Evolutionary conservation across 805 yeast genomes (phyloP).

Genomic region (Yamadazyma akitaensis): DNA sequence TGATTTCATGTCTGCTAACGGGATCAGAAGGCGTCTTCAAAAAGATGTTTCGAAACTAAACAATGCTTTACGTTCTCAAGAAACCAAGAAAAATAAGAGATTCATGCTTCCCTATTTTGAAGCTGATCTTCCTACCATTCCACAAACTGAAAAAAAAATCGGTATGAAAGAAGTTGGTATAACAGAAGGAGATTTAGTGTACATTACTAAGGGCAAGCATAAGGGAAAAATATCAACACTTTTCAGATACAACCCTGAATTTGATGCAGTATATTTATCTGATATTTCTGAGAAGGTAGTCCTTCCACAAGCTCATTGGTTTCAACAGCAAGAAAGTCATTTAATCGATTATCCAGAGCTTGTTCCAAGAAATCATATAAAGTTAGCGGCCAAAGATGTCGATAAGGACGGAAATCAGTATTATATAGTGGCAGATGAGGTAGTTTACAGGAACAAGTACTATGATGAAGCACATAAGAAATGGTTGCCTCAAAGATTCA

Average conservation of each 20-base stretch:
- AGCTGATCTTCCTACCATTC: conserved; percentile 17
- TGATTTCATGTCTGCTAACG: conserved; percentile 27
- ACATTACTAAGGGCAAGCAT: conserved; percentile 64
- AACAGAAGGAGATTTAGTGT: conserved; percentile 73
- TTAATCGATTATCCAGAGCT: conserved; percentile 66
- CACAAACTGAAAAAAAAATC: conserved; percentile 33
- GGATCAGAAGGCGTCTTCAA: conserved; percentile 33
- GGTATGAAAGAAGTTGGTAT: conserved; percentile 56
- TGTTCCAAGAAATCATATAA: conserved; percentile 57
- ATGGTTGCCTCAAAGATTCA: conserved; percentile 75
- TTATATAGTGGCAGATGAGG: conserved; percentile 75
- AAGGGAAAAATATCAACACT: conserved; percentile 75
- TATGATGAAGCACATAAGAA: conserved; percentile 71
- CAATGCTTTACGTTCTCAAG: conserved; percentile 26
- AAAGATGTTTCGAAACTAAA: conserved; percentile 34
- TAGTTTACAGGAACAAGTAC: conserved; percentile 64
- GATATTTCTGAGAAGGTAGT: conserved; percentile 64
- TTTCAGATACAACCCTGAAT: conserved; percentile 52
- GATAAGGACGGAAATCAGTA: conserved; percentile 61
- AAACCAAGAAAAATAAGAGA: conserved; percentile 19
- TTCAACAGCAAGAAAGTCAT: conserved; percentile 66
- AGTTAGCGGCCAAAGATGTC: conserved; percentile 73
- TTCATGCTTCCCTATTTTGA: conserved; percentile 37
- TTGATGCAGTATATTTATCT: conserved; percentile 64
- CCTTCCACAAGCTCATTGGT: conserved; percentile 73